Conservation (phyloP, 2,329 filamentous ascomycete genomes). For the Chaetomium sp. region DNA sequence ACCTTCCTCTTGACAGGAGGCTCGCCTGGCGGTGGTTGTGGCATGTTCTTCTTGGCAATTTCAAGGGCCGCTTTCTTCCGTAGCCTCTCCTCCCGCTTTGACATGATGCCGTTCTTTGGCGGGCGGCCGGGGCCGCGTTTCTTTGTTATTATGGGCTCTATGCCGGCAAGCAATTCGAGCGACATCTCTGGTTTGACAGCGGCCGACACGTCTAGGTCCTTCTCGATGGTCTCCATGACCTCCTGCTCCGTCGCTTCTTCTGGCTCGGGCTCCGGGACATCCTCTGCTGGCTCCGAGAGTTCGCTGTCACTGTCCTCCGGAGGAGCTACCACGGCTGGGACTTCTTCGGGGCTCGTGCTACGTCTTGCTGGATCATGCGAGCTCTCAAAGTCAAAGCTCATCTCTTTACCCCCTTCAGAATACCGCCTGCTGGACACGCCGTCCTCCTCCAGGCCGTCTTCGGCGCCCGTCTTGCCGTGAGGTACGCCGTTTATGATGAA, state of each 20-base stretch:
- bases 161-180: slow-evolving; percentile 35
- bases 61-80: slow-evolving; percentile 62
- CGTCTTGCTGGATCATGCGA: slow-evolving; percentile 59
- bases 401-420: slow-evolving; percentile 64
- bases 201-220: slow-evolving; percentile 29
- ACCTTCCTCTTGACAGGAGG: slow-evolving; percentile 65
- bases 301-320: slow-evolving; percentile 40
- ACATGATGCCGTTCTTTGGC: slow-evolving; percentile 82
- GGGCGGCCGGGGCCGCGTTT: slow-evolving; percentile 78
- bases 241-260: slow-evolving; percentile 38
- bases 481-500: slow-evolving; percentile 70
- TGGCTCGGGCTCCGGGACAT: slow-evolving; percentile 39
- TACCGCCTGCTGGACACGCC: slow-evolving; percentile 49
- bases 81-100: slow-evolving; percentile 70
- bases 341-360: slow-evolving; percentile 57
- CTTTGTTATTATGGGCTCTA: slow-evolving; percentile 54
- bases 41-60: slow-evolving; percentile 54
- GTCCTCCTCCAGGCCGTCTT: slow-evolving; percentile 54
- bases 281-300: slow-evolving; percentile 38
- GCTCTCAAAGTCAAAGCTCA: slow-evolving; percentile 74
- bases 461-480: slow-evolving; percentile 59
- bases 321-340: slow-evolving; percentile 35
- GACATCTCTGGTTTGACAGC: slow-evolving; percentile 34
- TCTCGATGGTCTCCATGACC: slow-evolving; percentile 41
- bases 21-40: slow-evolving; percentile 51